Conservation (phyloP, 106 monocot genomes). For the Hemerocallis citrina region DNA sequence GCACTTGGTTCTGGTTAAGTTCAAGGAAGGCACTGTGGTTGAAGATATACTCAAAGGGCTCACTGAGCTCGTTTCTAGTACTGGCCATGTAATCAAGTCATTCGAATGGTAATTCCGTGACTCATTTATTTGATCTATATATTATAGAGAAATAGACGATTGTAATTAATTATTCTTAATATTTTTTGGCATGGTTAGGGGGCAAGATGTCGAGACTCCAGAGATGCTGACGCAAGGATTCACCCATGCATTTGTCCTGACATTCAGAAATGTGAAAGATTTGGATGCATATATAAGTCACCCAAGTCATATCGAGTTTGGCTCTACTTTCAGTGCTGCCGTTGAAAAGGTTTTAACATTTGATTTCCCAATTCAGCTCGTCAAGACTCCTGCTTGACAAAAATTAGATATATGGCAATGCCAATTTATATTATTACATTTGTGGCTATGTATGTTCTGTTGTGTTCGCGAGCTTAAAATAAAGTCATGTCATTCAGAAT, state of each 20-base stretch:
- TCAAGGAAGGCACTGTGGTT: conserved; percentile 49
- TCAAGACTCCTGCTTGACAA: conserved; percentile 19
- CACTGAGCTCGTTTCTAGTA: conserved; percentile 30
- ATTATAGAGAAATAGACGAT: not conserved
- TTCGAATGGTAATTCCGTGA: conserved; percentile 41
- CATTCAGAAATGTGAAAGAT: conserved; percentile 40
- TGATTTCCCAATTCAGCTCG: conserved; percentile 18
- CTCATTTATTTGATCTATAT: not conserved
- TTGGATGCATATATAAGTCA: conserved; percentile 32
- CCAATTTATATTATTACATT: no score
- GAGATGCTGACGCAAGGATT: conserved; percentile 58
- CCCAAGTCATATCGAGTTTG: conserved; percentile 33
- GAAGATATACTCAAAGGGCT: conserved; percentile 38
- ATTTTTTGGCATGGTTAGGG: conserved; percentile 20
- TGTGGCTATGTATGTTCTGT: no score
- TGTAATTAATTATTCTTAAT: not conserved
- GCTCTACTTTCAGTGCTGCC: conserved; percentile 23
- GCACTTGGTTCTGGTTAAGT: conserved; percentile 56
- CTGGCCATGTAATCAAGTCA: conserved; percentile 40
- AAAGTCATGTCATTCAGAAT: no score
- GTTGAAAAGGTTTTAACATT: conserved; percentile 50
- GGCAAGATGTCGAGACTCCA: conserved; percentile 22
- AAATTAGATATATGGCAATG: no score
- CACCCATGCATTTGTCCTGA: conserved; percentile 46
- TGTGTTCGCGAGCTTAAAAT: no score